Conservation (phyloP, 805 yeast species). For the Sugiyamaella boreocaroliniensis region DNA sequence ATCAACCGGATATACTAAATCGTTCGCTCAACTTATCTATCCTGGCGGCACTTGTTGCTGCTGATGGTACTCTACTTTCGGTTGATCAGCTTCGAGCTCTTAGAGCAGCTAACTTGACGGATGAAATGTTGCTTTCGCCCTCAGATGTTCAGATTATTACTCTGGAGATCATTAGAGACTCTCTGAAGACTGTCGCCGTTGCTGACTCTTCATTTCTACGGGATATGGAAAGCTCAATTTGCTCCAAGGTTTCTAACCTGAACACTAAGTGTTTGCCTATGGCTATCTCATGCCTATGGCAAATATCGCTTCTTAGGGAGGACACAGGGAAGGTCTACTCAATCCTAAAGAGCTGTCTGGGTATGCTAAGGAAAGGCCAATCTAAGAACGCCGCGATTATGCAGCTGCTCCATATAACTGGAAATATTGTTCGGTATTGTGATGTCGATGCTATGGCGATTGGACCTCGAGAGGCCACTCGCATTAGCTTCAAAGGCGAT, state of each 20-base stretch:
- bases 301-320: conserved; percentile 40
- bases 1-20: too few species aligned
- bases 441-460: conserved; percentile 39
- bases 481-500: conserved; percentile 43
- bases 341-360: conserved; percentile 59
- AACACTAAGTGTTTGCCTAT: conserved; percentile 9
- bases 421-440: conserved; percentile 59
- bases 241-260: conserved; percentile 7
- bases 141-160: conserved; percentile 22
- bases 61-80: conserved; percentile 5
- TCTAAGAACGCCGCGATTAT: conserved; percentile 17
- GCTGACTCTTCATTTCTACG: conserved; percentile 46
- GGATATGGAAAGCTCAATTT: conserved; percentile 29
- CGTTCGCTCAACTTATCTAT: background rate
- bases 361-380: conserved; percentile 34
- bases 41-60: background rate
- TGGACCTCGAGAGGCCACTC: conserved; percentile 35
- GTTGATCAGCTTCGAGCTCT: conserved; percentile 4
- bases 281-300: conserved; percentile 67
- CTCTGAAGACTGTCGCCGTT: conserved; percentile 39
- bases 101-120: background rate
- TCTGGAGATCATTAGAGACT: conserved; percentile 47
- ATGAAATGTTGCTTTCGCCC: conserved; percentile 1
- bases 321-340: conserved; percentile 46
- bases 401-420: conserved; percentile 18